Conservation (phyloP, 2,329 filamentous ascomycete genomes). For the Monosporascus sp. region DNA sequence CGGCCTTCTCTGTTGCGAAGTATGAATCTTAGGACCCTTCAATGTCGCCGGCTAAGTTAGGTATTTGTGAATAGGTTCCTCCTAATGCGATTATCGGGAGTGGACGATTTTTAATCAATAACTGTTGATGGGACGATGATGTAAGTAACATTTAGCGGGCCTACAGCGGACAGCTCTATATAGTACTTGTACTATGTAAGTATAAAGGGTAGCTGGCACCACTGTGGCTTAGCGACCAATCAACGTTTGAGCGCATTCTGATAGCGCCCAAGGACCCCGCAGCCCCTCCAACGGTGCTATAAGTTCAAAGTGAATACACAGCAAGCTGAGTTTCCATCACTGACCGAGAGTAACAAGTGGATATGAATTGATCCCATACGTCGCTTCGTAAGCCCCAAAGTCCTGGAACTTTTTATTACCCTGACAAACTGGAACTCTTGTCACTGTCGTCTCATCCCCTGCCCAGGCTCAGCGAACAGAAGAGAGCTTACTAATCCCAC, state of each 20-base stretch:
- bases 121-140: not conserved
- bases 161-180: too few relatives aligned
- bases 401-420: too few relatives aligned
- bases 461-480: too few relatives aligned
- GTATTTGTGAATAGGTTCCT: too few relatives aligned
- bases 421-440: too few relatives aligned
- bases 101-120: not conserved
- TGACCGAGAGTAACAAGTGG: not conserved
- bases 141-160: not conserved
- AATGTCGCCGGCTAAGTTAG: too few relatives aligned
- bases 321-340: not conserved
- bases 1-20: too few relatives aligned
- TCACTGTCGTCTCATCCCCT: too few relatives aligned
- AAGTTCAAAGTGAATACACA: not conserved
- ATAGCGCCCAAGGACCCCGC: not conserved
- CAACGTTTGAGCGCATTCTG: not conserved
- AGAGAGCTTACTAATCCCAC: not conserved
- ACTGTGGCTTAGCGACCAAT: not conserved
- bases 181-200: too few relatives aligned
- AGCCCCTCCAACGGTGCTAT: not conserved
- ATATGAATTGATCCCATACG: not conserved
- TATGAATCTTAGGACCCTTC: too few relatives aligned
- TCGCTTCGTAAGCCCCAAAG: too few relatives aligned
- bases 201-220: not conserved
- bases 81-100: not conserved